A percentile compares a stretch with the other conserved stretches of the same genome.
Evolutionary conservation across 2,329 filamentous ascomycete genomes (phyloP).

Genomic region (Colletotrichum godetiae): DNA sequence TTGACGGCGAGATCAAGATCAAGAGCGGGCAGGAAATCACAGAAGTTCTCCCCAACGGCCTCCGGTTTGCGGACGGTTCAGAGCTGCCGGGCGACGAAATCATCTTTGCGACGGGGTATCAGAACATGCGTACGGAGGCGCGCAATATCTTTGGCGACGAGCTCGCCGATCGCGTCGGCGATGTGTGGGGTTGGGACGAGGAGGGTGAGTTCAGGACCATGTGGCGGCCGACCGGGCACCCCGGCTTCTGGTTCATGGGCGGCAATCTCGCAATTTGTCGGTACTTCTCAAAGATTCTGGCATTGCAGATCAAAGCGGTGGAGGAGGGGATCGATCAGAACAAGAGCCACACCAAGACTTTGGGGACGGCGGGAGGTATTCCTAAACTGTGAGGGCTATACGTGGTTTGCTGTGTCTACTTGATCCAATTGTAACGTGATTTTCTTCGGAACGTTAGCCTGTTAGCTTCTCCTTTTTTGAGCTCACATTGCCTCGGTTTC

Average conservation of each 20-base stretch:
- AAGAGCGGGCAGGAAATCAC: slow-evolving; percentile 65
- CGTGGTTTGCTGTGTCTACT: neutral
- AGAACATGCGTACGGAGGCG: slow-evolving; percentile 64
- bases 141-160: slow-evolving; percentile 60
- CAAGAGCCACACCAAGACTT: neutral
- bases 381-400: neutral
- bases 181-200: slow-evolving; percentile 60
- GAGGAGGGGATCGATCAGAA: slow-evolving; percentile 31
- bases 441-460: too few relatives aligned
- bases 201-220: slow-evolving; percentile 56
- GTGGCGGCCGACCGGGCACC: slow-evolving; percentile 47
- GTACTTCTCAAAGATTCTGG: slow-evolving; percentile 48
- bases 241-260: slow-evolving; percentile 51
- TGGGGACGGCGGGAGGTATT: neutral
- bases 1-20: slow-evolving; percentile 46
- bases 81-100: slow-evolving; percentile 52
- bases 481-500: neutral
- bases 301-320: slow-evolving; percentile 40
- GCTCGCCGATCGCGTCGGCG: slow-evolving; percentile 57
- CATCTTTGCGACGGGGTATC: slow-evolving; percentile 59
- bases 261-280: slow-evolving; percentile 48
- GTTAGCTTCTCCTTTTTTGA: neutral
- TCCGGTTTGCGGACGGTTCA: slow-evolving; percentile 54
- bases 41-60: slow-evolving; percentile 57
- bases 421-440: neutral